These are phyloP conservation scores for Ichthyophthirius multifiliis DNA, from an alignment of 169 alveolate species.

Conservation along the genomic window DNA sequence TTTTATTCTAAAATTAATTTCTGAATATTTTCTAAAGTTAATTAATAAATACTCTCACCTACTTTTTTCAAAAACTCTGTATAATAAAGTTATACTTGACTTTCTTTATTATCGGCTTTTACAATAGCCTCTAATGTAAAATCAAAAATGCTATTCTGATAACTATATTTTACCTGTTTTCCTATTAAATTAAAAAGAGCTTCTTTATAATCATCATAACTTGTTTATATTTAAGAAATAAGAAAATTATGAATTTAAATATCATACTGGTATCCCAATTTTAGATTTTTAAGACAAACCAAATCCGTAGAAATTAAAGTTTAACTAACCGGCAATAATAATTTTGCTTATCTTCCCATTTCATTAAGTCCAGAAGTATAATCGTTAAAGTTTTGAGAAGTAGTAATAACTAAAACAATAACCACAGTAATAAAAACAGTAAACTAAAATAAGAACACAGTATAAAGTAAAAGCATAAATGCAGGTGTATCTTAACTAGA, in stretches of 20 bases:
- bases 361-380: background rate
- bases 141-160: background rate
- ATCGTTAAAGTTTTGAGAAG: background rate
- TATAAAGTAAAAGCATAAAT: background rate
- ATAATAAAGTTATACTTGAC: background rate
- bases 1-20: background rate
- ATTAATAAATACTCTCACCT: background rate
- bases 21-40: background rate
- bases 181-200: background rate
- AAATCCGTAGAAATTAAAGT: background rate
- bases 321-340: background rate
- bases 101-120: background rate
- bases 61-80: background rate
- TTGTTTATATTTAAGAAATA: background rate
- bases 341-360: background rate
- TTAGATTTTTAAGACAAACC: background rate
- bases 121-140: background rate
- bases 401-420: background rate
- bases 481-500: background rate
- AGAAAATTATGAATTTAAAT: background rate
- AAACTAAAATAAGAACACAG: background rate
- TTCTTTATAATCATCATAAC: background rate
- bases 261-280: background rate
- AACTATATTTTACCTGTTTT: background rate
- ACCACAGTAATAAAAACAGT: background rate